A percentile compares a stretch with the other conserved stretches of the same genome.
These are phyloP conservation scores for Ustilago nuda DNA, from an alignment of 1,284 basidiomycete genomes.

Conservation along the genomic window DNA sequence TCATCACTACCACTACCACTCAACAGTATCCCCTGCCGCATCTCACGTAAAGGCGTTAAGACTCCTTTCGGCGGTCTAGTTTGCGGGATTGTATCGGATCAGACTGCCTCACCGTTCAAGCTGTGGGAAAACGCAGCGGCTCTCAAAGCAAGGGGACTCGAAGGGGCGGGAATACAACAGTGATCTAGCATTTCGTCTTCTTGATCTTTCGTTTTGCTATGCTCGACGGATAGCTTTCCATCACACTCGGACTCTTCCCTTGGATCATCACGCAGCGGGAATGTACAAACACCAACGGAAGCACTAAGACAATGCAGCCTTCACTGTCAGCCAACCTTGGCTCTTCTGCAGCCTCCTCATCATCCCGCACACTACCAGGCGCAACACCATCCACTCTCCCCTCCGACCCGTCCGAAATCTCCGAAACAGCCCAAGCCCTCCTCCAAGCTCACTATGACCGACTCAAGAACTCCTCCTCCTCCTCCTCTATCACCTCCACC, in stretches of 20 bases:
- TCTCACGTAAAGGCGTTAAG: too few species aligned
- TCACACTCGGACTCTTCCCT: background rate
- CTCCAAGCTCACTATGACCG: constrained; percentile 38
- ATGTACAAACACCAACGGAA: background rate
- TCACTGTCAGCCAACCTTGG: background rate
- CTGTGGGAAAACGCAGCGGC: background rate
- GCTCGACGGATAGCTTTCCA: background rate
- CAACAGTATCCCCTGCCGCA: background rate
- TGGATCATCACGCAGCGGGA: background rate
- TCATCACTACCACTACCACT: constrained; percentile 2
- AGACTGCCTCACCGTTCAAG: background rate
- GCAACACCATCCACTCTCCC: constrained; percentile 14
- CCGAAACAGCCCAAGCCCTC: constrained; percentile 45
- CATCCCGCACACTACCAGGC: background rate
- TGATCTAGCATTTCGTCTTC: background rate
- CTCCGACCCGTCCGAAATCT: constrained; percentile 36
- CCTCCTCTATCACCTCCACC: constrained; percentile 1
- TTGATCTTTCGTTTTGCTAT: background rate
- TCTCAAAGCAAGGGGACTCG: background rate
- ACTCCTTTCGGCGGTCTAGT: background rate
- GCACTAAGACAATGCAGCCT: background rate
- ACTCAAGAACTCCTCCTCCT: constrained; percentile 6
- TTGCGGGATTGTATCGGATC: background rate
- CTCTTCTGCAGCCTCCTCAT: background rate
- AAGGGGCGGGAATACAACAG: background rate